Evolutionary conservation across 2,329 filamentous ascomycete species (phyloP).

Genomic region (Diaporthe nobilis): DNA sequence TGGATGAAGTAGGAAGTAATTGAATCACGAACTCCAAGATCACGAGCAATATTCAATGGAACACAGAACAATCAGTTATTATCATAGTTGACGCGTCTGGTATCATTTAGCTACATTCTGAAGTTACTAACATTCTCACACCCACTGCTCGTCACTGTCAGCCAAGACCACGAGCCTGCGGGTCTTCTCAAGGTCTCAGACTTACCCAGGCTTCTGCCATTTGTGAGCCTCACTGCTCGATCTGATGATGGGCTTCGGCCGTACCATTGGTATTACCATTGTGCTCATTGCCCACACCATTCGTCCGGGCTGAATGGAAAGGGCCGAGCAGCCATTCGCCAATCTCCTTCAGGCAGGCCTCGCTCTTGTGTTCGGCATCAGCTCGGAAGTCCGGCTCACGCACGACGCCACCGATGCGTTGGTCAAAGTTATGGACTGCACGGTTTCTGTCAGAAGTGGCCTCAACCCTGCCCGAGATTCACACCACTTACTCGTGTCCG

Average conservation of each 20-base stretch:
- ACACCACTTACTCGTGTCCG: constrained; percentile 23
- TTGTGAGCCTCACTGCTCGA: constrained; percentile 34
- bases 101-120: not conserved
- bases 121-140: not conserved
- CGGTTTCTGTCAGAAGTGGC: not conserved
- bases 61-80: not conserved
- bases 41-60: not conserved
- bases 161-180: not conserved
- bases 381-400: constrained; percentile 35
- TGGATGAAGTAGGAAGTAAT: not conserved
- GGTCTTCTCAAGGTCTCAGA: not conserved
- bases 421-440: constrained; percentile 36
- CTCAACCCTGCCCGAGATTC: fast-evolving
- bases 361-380: constrained; percentile 35
- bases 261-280: constrained; percentile 22
- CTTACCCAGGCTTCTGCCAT: constrained; percentile 27
- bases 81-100: not conserved
- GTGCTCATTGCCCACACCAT: constrained; percentile 1
- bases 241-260: constrained; percentile 24
- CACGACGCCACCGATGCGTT: constrained; percentile 33
- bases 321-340: constrained; percentile 28
- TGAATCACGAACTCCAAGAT: not conserved
- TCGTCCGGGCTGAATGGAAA: not conserved
- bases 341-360: constrained; percentile 34
- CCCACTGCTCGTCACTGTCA: not conserved